Evolutionary conservation across 768 basidiomycete species (phyloP), one percentile per base, ranked within the genome.

Genomic region (Leccinum broughii): DNA sequence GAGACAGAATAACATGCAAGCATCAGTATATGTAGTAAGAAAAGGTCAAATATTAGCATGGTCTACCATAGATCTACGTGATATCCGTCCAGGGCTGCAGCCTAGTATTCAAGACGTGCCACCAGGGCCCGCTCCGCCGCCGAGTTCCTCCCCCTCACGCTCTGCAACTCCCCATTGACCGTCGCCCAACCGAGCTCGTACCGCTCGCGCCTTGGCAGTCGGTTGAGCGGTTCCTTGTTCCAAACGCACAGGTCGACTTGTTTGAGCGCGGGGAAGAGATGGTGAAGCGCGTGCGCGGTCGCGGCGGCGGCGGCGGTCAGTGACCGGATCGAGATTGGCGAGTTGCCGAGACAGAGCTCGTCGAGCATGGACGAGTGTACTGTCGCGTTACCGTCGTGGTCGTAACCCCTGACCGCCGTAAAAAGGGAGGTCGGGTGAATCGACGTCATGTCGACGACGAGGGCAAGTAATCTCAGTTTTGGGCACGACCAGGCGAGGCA

Each of bases 401-500:
- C 0, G 32, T 59, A 51, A 0, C 24, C 7, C 22, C 4, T 39
- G 14, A 41, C 15, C 15, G 8, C 17, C 10, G 51, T 10, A 24
- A 6, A 22, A 20, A 28, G 17, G 13, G 46, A 28, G 1, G 44
- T 15, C 1, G 24, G 17, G 30, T 10, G 0, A n/a, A 49, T 6
- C 9, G n/a, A 34, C 5, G 62, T 68, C 20, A 60, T 48, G 48
- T 71, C 69, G 2, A 73, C n/a, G 46, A 73, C 71, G 32, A 71
- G 67, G 4, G 71, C 50, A 54, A 71, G 64, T 2, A 55, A 24
- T 3, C 32, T 54, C 3, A 73, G 54, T 32, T 53, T 41, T 0
- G 67, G 62, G 26, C 67, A 71, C 1, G 59, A 22, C 9, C 41
- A 58, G 9, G 44, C 41, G 1, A 73, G 63, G 11, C 3, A 20